Evolutionary conservation across 345 rosid species (phyloP), one percentile per base, ranked within the genome.

Genomic region (Erodium maritimum): DNA sequence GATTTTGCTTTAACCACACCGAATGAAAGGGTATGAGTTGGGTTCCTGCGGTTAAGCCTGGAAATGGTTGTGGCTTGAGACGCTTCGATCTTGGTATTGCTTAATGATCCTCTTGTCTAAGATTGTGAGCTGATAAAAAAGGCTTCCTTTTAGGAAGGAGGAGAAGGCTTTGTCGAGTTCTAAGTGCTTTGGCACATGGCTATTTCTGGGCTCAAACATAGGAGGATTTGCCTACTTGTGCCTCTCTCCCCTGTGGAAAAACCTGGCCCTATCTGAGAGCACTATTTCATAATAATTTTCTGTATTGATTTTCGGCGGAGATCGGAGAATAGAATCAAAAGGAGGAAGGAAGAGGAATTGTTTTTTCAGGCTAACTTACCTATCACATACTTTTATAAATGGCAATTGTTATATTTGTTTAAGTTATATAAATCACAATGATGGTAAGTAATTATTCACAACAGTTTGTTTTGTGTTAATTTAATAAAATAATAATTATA

Each of bases 231-330:
- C 61, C 56, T 56, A 11, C 54, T 62, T 20, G 58, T 53, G 57
- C 72, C 56, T 67, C 66, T 67, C 80, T 69, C 48, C n/a, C n/a
- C 8, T 70, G 83, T 76, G 82, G 88, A 83, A 58, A 74, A 65
- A 57, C 34, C 69, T 74, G 85, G 85, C 77, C 85, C 17, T 65
- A 21, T 61, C 85, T 78, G 85, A 67, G 70, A 67, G 70, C 70
- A 56, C n/a, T n/a, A n/a, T n/a, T n/a, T n/a, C n/a, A n/a, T n/a
- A n/a, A n/a, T n/a, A n/a, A n/a, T n/a, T n/a, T n/a, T n/a, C n/a
- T n/a, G n/a, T n/a, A n/a, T n/a, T n/a, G n/a, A n/a, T n/a, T n/a
- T n/a, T n/a, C n/a, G n/a, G n/a, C n/a, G n/a, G n/a, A n/a, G n/a
- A n/a, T n/a, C n/a, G n/a, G n/a, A n/a, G n/a, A n/a, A n/a, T n/a